Evolutionary conservation across 2,329 filamentous ascomycete genomes (phyloP), one percentile per base, ranked within the genome.

Genomic region (Fusarium bactridioides): DNA sequence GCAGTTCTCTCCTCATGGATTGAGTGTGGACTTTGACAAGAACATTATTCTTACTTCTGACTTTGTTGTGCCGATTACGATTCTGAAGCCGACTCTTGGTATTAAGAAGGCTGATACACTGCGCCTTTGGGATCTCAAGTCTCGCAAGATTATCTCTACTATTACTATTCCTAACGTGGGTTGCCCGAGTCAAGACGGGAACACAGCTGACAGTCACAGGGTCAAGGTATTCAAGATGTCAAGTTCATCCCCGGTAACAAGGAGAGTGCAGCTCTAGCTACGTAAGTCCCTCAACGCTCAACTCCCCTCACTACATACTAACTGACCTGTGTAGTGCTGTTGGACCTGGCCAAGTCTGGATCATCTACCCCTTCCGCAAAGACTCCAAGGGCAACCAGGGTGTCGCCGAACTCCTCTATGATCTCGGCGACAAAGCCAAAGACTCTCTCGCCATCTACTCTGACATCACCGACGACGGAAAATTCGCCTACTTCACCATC

Each of bases 221-320:
- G 88, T 40, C 83, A 84, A 44, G 89, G 89, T 67, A 90, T 91
- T 56, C 88, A 91, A 75, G 89, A 91, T 70, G 86, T 91, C 76
- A 91, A 91, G 79, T 90, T 90, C 80, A 91, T 91, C 69, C 89
- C 89, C 2, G 86, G 87, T 13, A 88, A 91, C 82, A 76, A 81
- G 11, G 88, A 91, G 69, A 82, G 82, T 38, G 89, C 88, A 37
- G 89, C 88, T 16, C 81, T 91, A 29, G 88, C 89, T 13, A 90
- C 88, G 78, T 79, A 62, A 75, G 78, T 74, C 18, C 4, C 11
- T 4, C 16, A 18, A 2, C 18, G 5, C 16, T 10, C 41, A 29
- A 21, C 21, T 21, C 4, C 0, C 13, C 10, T 33, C 21, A 33
- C 8, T 10, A 5, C 6, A 27, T 2, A n/a, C 27, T 55, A 13